A percentile compares a stretch with the other conserved stretches of the same genome.
Evolutionary conservation across 2,329 filamentous ascomycete species (phyloP).

Genomic region (Paecilomyces variotii): DNA sequence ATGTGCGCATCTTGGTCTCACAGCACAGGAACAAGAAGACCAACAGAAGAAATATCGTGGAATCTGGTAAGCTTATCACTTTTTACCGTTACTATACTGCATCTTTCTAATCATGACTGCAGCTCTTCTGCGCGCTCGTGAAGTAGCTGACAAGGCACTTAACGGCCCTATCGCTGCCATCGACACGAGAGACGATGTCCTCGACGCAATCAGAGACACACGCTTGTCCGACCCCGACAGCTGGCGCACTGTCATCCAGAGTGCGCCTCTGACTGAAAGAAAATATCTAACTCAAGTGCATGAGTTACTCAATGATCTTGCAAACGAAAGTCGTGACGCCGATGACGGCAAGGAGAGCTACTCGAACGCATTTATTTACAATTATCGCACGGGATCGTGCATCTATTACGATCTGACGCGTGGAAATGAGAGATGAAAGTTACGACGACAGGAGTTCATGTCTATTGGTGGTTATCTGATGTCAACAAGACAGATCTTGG

Average conservation of each 20-base stretch:
- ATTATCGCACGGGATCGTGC: slow-evolving; percentile 76
- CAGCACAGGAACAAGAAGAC: slow-evolving; percentile 85
- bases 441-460: neutral
- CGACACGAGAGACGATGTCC: slow-evolving; percentile 75
- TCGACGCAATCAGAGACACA: slow-evolving; percentile 68
- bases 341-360: slow-evolving; percentile 44
- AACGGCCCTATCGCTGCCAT: slow-evolving; percentile 78
- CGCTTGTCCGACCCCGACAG: slow-evolving; percentile 70
- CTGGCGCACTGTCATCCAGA: slow-evolving; percentile 76
- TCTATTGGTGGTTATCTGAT: neutral
- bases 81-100: neutral
- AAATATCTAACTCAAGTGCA: slow-evolving; percentile 79
- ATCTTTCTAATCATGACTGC: slow-evolving; percentile 8
- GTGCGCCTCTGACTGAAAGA: slow-evolving; percentile 65
- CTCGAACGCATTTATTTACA: slow-evolving; percentile 80
- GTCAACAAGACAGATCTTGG: neutral
- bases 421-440: slow-evolving; percentile 14
- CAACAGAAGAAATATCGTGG: slow-evolving; percentile 78
- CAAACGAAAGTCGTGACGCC: slow-evolving; percentile 34
- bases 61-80: slow-evolving; percentile 58
- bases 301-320: slow-evolving; percentile 60
- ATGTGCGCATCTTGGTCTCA: slow-evolving; percentile 76
- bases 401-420: slow-evolving; percentile 72
- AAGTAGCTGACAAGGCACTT: slow-evolving; percentile 61
- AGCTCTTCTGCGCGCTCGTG: slow-evolving; percentile 49